Conservation (phyloP, 2,329 filamentous ascomycete genomes). For the Zopfia rhizophila region DNA sequence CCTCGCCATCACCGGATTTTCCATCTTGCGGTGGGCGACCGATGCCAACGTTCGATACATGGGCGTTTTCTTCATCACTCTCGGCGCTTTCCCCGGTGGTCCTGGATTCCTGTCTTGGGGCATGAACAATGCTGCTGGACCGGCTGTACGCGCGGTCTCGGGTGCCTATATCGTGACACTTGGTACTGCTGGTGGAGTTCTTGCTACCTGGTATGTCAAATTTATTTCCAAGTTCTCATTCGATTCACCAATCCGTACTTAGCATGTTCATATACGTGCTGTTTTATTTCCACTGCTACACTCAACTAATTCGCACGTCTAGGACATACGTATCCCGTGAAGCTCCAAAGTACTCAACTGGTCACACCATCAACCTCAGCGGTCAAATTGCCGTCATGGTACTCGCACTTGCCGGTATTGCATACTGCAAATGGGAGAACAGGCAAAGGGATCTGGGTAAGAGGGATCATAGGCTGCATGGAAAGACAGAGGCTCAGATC, state of each 20-base stretch:
- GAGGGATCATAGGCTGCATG: slow-evolving; percentile 61
- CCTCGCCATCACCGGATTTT: slow-evolving; percentile 63
- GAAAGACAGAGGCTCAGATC: slow-evolving; percentile 59
- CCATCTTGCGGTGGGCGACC: slow-evolving; percentile 65
- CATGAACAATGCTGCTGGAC: slow-evolving; percentile 68
- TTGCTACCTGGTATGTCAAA: slow-evolving; percentile 61
- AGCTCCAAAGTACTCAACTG: slow-evolving; percentile 74
- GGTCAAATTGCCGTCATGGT: slow-evolving; percentile 60
- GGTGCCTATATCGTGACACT: slow-evolving; percentile 74
- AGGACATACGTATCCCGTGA: slow-evolving; percentile 67
- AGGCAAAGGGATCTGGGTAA: slow-evolving; percentile 59
- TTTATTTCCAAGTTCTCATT: slow-evolving; percentile 65
- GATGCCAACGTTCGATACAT: slow-evolving; percentile 65
- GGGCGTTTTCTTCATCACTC: slow-evolving; percentile 65
- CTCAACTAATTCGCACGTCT: too few species aligned
- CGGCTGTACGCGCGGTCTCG: slow-evolving; percentile 66
- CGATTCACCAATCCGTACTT: slow-evolving; percentile 27
- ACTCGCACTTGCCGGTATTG: slow-evolving; percentile 61
- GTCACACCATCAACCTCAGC: slow-evolving; percentile 73
- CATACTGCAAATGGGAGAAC: slow-evolving; percentile 67
- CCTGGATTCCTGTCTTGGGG: slow-evolving; percentile 69
- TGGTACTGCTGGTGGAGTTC: slow-evolving; percentile 66
- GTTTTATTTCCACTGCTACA: too few species aligned
- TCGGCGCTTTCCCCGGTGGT: slow-evolving; percentile 68
- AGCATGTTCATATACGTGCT: too few species aligned